A percentile compares a stretch with the other conserved stretches of the same genome.
phyloP scores from a whole-genome alignment of 176 grass and related monocot species.

The Zoysia pacifica region DNA sequence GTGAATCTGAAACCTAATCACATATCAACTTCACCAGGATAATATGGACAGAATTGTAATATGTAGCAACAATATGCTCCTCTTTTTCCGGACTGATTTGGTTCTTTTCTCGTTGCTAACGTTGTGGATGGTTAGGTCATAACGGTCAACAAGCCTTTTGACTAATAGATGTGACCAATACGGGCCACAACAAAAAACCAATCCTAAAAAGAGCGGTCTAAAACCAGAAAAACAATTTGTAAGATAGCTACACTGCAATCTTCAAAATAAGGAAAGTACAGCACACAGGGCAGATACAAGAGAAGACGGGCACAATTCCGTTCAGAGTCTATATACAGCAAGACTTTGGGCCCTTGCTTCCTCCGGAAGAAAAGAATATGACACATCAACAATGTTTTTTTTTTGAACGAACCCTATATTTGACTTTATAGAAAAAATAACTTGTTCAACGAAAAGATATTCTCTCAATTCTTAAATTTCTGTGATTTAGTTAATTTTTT shows the following conservation, averaged over 20 bases:
- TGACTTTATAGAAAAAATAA: too few relatives aligned
- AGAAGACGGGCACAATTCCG: not conserved
- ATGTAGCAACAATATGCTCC: not conserved
- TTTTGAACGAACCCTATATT: too few relatives aligned
- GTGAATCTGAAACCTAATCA: not conserved
- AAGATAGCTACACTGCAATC: slow-evolving; percentile 9
- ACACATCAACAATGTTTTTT: too few relatives aligned
- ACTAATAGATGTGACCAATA: slow-evolving; percentile 19
- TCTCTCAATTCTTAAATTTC: too few relatives aligned
- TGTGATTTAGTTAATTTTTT: too few relatives aligned
- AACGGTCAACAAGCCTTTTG: not conserved
- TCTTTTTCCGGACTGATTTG: too few relatives aligned
- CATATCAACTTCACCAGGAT: not conserved
- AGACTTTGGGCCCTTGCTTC: slow-evolving; percentile 44
- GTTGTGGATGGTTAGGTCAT: not conserved
- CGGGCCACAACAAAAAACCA: not conserved
- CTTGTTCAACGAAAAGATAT: too few relatives aligned
- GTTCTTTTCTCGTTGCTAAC: not conserved
- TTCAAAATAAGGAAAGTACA: slow-evolving; percentile 31
- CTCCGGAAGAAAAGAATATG: slow-evolving; percentile 43
- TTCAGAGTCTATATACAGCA: not conserved
- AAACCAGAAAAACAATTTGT: slow-evolving; percentile 1
- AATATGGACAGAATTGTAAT: not conserved
- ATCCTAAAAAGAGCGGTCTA: not conserved
- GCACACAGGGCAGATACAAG: not conserved